Base-by-base conservation (phyloP, 257 asterid species). In the Orobanche coerulescens region DNA sequence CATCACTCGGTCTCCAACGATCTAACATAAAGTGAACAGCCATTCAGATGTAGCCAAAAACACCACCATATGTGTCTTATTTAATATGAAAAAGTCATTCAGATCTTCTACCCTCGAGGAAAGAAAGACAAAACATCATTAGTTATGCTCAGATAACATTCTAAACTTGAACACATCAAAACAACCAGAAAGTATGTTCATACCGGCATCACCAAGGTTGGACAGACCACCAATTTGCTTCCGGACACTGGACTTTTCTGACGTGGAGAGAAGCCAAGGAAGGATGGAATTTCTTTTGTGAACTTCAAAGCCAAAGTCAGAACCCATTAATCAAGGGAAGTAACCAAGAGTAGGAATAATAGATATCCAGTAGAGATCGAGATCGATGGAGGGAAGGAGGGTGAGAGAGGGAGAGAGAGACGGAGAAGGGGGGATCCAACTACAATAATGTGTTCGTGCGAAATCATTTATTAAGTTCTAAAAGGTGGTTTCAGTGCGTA, bases 191-290 rank as follows among this genome's bases (percentile, higher is more conserved):
- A 62, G 34, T 0, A 14, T 58, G 51, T 65, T 26, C 36, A 36
- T 56, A 82, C 84, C 81, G 65, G 79, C 64, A 64, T 71, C 68
- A 63, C 64, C 70, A 52, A 26, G 63, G 43, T 71, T 72, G 62
- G 79, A 58, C 31, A 52, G 62, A 70, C 46, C 70, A 50, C 68
- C 56, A 55, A 40, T 47, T 61, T 49, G 53, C 37, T 55, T 68
- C 51, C 22, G 71, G 66, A 57, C 61, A 69, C 65, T 58, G 44
- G 70, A 71, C 74, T 78, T 79, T 59, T 72, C 65, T 44, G 93
- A 73, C 36, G 78, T 52, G 30, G 86, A 71, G 60, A 72, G 73
- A 61, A 88, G 84, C 98, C 96, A 92, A 58, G 98, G 79, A 33
- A 78, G 90, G 62, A 92, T 86, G 62, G 93, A 79, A 39, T 73